Base-by-base conservation (phyloP, 2,329 filamentous ascomycete species). In the Phialemoniopsis sp. region DNA sequence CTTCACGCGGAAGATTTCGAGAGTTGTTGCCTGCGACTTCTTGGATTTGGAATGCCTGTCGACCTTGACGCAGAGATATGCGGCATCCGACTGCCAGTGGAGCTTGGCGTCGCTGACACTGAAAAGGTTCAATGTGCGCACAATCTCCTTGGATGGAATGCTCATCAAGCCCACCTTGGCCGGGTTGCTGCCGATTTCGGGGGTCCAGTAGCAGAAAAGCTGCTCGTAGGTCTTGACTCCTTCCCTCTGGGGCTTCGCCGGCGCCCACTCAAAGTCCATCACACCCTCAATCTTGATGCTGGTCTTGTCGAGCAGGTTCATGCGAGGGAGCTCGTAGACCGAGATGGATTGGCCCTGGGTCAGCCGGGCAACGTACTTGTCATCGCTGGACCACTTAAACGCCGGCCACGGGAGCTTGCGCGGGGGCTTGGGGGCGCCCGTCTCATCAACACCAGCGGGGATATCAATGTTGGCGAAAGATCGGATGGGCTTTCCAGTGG, bases 31-130 rank as follows among this genome's bases (percentile, higher is more conserved):
- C 55, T 95, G 80, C 3, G 89, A 95, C 70, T 97, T 98, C 77
- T 97, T 97, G 41, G 90, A 96, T 70, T 98, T 98, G 63, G 89
- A 95, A 75, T 98, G 93, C 50, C 93, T 80, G 65, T 98, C 93
- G 42, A 98, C 93, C 78, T 98, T 98, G 64, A 97, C 91, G 60
- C 93, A 97, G 44, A 98, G 82, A 60, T 96, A 98, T 45, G 85
- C 79, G 41, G 83, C 87, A 47, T 96, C 89, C 4, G 89, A 95
- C 69, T 98, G 93, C 93, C 93, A 98, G 75, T 98, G 93, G 14
- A 98, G 80, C 73, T 97, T 98, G 42, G 87, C 93, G 62, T 98
- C 93, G 34, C 88, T 89, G 42, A 98, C 93, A 61, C 93, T 97
- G 80, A 98, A 97, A 34, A 98, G 80, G 62, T 98, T 98, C 58